Evolutionary conservation across 2,329 filamentous ascomycete genomes (phyloP), one percentile per base, ranked within the genome.

Genomic region (Colletotrichum sp.): DNA sequence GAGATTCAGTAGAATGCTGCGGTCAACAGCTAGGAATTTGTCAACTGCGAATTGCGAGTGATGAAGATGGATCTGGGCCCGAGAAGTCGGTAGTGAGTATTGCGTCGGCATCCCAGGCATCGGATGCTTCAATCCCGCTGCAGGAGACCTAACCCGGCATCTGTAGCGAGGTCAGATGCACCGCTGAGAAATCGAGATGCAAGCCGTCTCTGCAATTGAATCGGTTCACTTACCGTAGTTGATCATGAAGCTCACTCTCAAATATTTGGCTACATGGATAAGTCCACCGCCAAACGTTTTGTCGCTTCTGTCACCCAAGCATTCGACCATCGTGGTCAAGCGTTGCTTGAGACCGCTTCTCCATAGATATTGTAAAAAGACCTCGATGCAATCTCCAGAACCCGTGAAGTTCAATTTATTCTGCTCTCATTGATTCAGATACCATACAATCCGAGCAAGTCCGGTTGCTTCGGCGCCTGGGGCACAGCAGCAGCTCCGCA

Each of bases 351-450:
- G 43, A 52, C n/a, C n/a, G n/a, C 38, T 48, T 48, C 38, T n/a
- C 38, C 9, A n/a, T 12, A 3, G 5, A 12, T 0, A 0, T 43
- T 43, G 9, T 6, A 12, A 43, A 0, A n/a, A 6, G 38, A 10
- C 3, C 18, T 43, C 18, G 8, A 43, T n/a, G 1, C 18, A 2
- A n/a, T 43, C 18, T 43, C 2, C 18, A 43, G 9, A n/a, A 43
- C 0, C 18, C 0, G 18, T 43, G 1, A n/a, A 43, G 5, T n/a
- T n/a, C 4, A 4, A 43, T 12, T 6, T 12, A 12, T n/a, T 43
- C 18, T 48, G 43, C 43, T 13, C 0, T 21, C 18, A 21, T 52
- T 52, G 4, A 0, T 52, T 21, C 5, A 8, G 0, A 13, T 48
- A 48, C n/a, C n/a, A 21, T 52, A 13, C n/a, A 52, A 52, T 52